Percentiles rank a stretch among this genome's conserved stretches.
These are phyloP conservation scores for Vitis amurensis DNA, from an alignment of 164 flowering plant genomes.

Conservation along the genomic window DNA sequence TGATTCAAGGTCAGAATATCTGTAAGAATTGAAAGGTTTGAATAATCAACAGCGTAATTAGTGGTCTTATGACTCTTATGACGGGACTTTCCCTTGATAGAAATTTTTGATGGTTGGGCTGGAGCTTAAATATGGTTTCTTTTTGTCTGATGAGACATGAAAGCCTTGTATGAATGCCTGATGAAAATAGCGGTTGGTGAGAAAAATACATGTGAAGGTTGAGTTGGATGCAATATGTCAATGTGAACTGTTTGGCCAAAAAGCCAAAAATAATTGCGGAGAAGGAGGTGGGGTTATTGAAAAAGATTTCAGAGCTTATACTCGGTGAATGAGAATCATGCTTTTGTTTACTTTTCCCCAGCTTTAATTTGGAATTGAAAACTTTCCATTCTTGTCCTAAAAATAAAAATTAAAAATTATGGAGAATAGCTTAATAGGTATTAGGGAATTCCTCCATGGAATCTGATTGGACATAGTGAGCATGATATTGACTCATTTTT, in stretches of 20 bases:
- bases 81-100: neutral
- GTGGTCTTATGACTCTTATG: conserved; percentile 3
- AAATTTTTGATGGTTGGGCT: no score
- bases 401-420: neutral
- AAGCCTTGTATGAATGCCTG: neutral
- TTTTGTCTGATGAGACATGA: conserved; percentile 3
- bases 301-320: neutral
- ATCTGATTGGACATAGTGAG: neutral
- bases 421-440: neutral
- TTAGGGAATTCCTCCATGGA: neutral
- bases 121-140: neutral
- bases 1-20: neutral
- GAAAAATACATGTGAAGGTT: neutral
- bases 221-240: neutral
- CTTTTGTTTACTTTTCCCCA: neutral
- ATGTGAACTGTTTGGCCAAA: neutral
- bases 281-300: neutral
- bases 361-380: neutral
- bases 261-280: neutral
- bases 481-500: no score
- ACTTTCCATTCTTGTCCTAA: neutral
- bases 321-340: neutral
- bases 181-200: conserved; percentile 4
- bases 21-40: neutral
- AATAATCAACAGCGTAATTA: conserved; percentile 6